Conservation (phyloP, 2,329 filamentous ascomycete genomes). For the Teratosphaeria zuluensis region DNA sequence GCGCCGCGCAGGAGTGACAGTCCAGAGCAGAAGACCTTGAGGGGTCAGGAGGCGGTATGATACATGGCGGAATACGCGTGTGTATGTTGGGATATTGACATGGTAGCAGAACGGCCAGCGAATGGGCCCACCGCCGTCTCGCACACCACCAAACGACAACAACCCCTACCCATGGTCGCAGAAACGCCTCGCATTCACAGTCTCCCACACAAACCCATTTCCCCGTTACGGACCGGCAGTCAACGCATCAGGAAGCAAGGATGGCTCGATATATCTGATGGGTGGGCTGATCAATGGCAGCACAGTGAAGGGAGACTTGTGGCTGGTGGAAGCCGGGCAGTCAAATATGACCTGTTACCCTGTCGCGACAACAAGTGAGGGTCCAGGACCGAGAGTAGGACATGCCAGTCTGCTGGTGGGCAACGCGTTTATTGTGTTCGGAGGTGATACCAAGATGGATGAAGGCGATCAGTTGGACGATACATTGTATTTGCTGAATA, state of each 20-base stretch:
- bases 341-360: slow-evolving; percentile 84
- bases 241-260: slow-evolving; percentile 85
- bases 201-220: slow-evolving; percentile 75
- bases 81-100: not conserved
- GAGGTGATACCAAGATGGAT: slow-evolving; percentile 94
- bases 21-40: slow-evolving; percentile 51
- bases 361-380: slow-evolving; percentile 82
- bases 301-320: slow-evolving; percentile 91
- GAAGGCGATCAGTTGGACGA: slow-evolving; percentile 87
- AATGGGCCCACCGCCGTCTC: slow-evolving; percentile 27
- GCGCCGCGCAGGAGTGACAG: slow-evolving; percentile 35
- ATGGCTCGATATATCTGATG: slow-evolving; percentile 97
- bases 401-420: slow-evolving; percentile 90
- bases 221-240: slow-evolving; percentile 95
- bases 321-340: slow-evolving; percentile 84
- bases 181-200: slow-evolving; percentile 74
- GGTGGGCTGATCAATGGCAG: slow-evolving; percentile 90
- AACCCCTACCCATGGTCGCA: slow-evolving; percentile 96
- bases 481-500: slow-evolving; percentile 92
- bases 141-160: slow-evolving; percentile 49
- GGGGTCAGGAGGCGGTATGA: slow-evolving; percentile 9
- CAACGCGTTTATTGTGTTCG: slow-evolving; percentile 98
- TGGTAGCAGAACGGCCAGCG: slow-evolving; percentile 1
- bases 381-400: slow-evolving; percentile 87
- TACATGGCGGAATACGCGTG: not conserved